These are phyloP conservation scores for Solanum gracilifrons DNA, from an alignment of 257 asterid genomes.

Conservation along the genomic window DNA sequence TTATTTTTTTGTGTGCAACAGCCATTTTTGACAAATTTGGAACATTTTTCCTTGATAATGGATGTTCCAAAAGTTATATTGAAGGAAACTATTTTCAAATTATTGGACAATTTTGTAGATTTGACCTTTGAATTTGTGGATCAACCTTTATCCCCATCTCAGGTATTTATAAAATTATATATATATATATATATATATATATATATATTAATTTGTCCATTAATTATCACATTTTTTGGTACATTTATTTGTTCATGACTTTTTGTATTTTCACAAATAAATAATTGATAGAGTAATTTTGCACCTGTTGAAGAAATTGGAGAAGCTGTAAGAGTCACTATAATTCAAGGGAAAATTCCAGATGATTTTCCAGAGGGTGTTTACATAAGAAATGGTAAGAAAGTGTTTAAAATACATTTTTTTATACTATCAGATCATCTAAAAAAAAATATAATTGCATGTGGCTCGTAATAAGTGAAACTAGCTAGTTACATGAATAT, in stretches of 20 bases:
- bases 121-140: not conserved
- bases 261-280: not conserved
- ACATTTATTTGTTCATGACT: not conserved
- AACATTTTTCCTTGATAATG: not conserved
- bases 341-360: slow-evolving; percentile 34
- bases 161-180: not conserved
- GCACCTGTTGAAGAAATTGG: slow-evolving; percentile 57
- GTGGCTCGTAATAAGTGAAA: not conserved
- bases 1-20: not conserved
- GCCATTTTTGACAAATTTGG: not conserved
- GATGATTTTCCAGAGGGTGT: slow-evolving; percentile 48
- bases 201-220: not conserved
- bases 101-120: not conserved
- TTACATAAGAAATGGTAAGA: slow-evolving; percentile 49
- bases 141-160: not conserved
- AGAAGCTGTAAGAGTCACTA: slow-evolving; percentile 12
- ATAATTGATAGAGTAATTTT: slow-evolving; percentile 36
- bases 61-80: not conserved
- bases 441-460: not conserved
- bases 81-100: not conserved
- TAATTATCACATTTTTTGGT: not conserved
- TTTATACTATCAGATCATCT: not conserved
- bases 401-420: not conserved
- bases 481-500: not conserved
- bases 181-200: not conserved